Percentiles rank a stretch among this genome's conserved stretches.
phyloP scores from a whole-genome alignment of 805 yeast species.

The Clavispora santaluciae region DNA sequence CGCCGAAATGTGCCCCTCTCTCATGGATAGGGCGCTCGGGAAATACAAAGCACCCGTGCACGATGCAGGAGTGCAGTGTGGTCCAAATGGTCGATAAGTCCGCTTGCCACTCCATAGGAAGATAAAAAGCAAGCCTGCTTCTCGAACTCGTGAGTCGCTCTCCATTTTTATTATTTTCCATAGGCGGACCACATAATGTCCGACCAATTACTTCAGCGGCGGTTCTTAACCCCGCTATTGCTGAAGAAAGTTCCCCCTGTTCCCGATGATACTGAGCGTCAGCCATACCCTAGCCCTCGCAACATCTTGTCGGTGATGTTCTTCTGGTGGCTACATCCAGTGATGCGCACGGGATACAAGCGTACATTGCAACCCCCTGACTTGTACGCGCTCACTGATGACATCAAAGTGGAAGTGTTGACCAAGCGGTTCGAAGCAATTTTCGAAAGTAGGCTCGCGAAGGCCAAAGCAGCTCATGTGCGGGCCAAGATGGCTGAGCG shows the following conservation, averaged over 20 bases:
- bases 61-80: too few species aligned
- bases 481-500: slow-evolving; percentile 23
- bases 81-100: too few species aligned
- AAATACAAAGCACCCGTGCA: too few species aligned
- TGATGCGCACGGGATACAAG: slow-evolving; percentile 64
- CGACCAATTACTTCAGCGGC: slow-evolving; percentile 20
- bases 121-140: too few species aligned
- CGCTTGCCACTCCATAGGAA: too few species aligned
- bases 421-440: slow-evolving; percentile 20
- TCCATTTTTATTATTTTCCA: too few species aligned
- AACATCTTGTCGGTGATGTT: slow-evolving; percentile 40
- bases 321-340: slow-evolving; percentile 66
- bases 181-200: too few species aligned
- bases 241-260: slow-evolving; percentile 43
- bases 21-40: too few species aligned
- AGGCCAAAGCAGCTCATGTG: slow-evolving; percentile 17
- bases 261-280: slow-evolving; percentile 48
- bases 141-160: too few species aligned
- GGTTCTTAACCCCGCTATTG: slow-evolving; percentile 31
- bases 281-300: slow-evolving; percentile 39
- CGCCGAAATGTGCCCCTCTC: too few species aligned
- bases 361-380: slow-evolving; percentile 66
- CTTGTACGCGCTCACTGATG: slow-evolving; percentile 38
- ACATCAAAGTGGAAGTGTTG: slow-evolving; percentile 30
- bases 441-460: slow-evolving; percentile 9